Percentiles rank a stretch among this genome's conserved stretches.
Conservation (phyloP, 1,284 basidiomycete species). For the Mixia osmundae region DNA sequence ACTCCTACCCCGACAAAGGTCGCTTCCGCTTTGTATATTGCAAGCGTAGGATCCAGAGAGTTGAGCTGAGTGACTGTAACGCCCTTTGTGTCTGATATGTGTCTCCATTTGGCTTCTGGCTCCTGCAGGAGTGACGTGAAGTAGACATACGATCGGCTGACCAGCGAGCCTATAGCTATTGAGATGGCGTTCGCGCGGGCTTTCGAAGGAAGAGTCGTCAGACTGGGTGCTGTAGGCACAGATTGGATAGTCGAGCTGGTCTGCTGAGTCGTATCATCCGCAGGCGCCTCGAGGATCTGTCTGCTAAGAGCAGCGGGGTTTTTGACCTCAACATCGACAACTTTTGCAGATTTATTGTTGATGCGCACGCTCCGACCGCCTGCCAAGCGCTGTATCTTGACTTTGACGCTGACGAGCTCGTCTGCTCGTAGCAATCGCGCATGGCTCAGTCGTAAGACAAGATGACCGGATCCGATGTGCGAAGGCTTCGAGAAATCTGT, state of each 20-base stretch:
- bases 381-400: slow-evolving; percentile 50
- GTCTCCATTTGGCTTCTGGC: slow-evolving; percentile 91
- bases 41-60: slow-evolving; percentile 87
- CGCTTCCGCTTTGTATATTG: slow-evolving; percentile 88
- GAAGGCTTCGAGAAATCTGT: too few relatives aligned
- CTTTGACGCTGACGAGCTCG: slow-evolving; percentile 49
- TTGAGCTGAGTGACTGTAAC: slow-evolving; percentile 82
- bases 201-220: slow-evolving; percentile 2
- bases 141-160: slow-evolving; percentile 88
- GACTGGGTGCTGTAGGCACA: slow-evolving; percentile 3
- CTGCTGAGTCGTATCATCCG: slow-evolving; percentile 23
- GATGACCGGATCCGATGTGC: slow-evolving; percentile 32
- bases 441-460: slow-evolving; percentile 46
- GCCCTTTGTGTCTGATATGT: slow-evolving; percentile 52
- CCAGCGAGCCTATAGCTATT: slow-evolving; percentile 40
- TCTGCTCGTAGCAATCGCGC: slow-evolving; percentile 43
- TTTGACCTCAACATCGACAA: slow-evolving; percentile 40
- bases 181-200: slow-evolving; percentile 1
- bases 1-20: slow-evolving; percentile 89
- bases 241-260: slow-evolving; percentile 1
- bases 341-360: slow-evolving; percentile 51
- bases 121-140: slow-evolving; percentile 93
- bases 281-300: slow-evolving; percentile 3
- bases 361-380: slow-evolving; percentile 42
- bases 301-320: slow-evolving; percentile 33